Evolutionary conservation across 495 filamentous ascomycete genomes (phyloP).

Genomic region (Penicillium soppii): DNA sequence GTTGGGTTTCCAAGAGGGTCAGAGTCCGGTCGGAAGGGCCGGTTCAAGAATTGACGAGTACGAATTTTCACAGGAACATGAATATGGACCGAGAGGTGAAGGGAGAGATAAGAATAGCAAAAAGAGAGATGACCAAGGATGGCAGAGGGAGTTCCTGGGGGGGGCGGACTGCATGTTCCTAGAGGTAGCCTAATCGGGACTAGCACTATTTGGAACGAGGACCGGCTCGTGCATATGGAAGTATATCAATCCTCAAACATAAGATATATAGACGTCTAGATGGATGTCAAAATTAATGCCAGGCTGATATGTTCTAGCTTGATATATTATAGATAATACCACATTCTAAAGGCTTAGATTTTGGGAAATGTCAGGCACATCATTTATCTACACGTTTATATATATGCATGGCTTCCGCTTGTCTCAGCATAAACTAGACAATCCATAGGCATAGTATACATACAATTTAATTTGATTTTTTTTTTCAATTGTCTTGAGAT

Average conservation of each 20-base stretch:
- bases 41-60: neutral
- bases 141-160: constrained; percentile 12
- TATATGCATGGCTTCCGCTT: too few species aligned
- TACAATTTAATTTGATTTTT: too few species aligned
- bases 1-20: constrained; percentile 9
- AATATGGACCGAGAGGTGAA: neutral
- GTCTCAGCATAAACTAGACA: too few species aligned
- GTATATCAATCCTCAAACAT: neutral
- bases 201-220: constrained; percentile 15
- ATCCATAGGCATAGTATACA: too few species aligned
- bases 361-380: too few species aligned
- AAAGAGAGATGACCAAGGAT: constrained; percentile 2
- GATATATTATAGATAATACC: too few species aligned
- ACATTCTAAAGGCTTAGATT: too few species aligned
- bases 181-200: constrained; percentile 17
- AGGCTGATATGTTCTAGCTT: too few species aligned
- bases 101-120: constrained; percentile 7
- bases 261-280: too few species aligned
- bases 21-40: constrained; percentile 7
- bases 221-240: neutral
- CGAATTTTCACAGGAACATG: neutral
- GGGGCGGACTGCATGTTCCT: constrained; percentile 8
- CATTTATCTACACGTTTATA: too few species aligned
- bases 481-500: too few species aligned
- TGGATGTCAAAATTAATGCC: too few species aligned